phyloP scores from a whole-genome alignment of 768 basidiomycete species.

The Nevesoporus exiguus region DNA sequence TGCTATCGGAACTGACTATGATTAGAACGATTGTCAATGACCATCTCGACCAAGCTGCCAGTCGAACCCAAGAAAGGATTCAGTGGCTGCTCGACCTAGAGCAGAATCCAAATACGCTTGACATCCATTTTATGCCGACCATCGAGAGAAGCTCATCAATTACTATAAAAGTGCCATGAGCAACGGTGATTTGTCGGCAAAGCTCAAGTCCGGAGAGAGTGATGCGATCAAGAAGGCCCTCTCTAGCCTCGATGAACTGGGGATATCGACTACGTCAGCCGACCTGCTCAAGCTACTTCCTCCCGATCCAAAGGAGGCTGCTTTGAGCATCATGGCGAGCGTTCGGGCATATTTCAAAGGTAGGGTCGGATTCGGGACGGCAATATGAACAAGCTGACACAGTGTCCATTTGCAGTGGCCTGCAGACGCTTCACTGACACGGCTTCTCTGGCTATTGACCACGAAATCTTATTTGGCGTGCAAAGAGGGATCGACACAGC shows the following conservation, averaged over 20 bases:
- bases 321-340: constrained; percentile 56
- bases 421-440: constrained; percentile 43
- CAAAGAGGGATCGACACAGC: constrained; percentile 43
- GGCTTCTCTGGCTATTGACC: constrained; percentile 29
- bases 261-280: constrained; percentile 34
- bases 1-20: background rate
- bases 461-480: constrained; percentile 42
- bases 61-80: constrained; percentile 39
- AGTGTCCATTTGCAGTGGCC: constrained; percentile 35
- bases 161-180: constrained; percentile 41
- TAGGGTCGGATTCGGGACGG: constrained; percentile 20
- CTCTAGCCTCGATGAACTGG: constrained; percentile 11
- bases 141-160: constrained; percentile 45
- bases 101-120: constrained; percentile 45
- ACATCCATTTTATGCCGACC: constrained; percentile 47
- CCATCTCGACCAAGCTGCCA: constrained; percentile 44
- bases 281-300: constrained; percentile 51
- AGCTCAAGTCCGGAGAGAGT: background rate
- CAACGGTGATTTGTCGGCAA: constrained; percentile 1
- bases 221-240: constrained; percentile 28
- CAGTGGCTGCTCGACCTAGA: constrained; percentile 51
- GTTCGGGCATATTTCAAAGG: constrained; percentile 77
- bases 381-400: background rate
- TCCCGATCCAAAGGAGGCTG: constrained; percentile 34
- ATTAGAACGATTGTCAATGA: constrained; percentile 47